phyloP scores from a whole-genome alignment of 2,329 filamentous ascomycete species.

The Neurospora sp. region DNA sequence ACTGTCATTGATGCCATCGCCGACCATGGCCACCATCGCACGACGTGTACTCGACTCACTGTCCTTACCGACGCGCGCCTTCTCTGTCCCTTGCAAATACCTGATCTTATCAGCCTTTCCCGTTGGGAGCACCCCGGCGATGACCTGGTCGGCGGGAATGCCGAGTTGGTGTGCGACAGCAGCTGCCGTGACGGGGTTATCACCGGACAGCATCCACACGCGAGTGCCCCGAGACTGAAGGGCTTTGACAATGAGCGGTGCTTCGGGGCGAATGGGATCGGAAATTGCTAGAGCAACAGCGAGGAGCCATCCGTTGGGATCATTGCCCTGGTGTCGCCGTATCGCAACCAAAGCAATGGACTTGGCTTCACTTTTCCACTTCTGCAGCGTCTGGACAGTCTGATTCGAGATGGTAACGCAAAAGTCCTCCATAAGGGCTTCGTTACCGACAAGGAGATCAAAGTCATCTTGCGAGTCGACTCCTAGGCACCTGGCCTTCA shows the following conservation, averaged over 20 bases:
- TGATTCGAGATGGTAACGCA: conserved; percentile 28
- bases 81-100: conserved; percentile 46
- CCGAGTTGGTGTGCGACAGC: conserved; percentile 70
- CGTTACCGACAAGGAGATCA: conserved; percentile 61
- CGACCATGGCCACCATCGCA: conserved; percentile 67
- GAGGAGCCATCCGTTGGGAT: conserved; percentile 35
- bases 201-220: conserved; percentile 89
- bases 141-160: conserved; percentile 64
- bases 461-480: conserved; percentile 25
- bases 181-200: conserved; percentile 75
- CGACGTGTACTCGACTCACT: conserved; percentile 25
- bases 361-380: conserved; percentile 55
- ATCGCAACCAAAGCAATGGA: conserved; percentile 52
- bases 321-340: conserved; percentile 16
- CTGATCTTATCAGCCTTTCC: conserved; percentile 69
- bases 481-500: conserved; percentile 44
- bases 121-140: conserved; percentile 77
- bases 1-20: conserved; percentile 84
- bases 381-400: conserved; percentile 30
- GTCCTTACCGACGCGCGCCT: conserved; percentile 21
- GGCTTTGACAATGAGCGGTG: conserved; percentile 51
- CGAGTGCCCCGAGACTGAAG: conserved; percentile 57
- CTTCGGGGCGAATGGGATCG: conserved; percentile 71
- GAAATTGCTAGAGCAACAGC: conserved; percentile 64
- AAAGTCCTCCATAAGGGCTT: conserved; percentile 52